phyloP scores from a whole-genome alignment of 495 filamentous ascomycete genomes.

The Penicillium lagena region DNA sequence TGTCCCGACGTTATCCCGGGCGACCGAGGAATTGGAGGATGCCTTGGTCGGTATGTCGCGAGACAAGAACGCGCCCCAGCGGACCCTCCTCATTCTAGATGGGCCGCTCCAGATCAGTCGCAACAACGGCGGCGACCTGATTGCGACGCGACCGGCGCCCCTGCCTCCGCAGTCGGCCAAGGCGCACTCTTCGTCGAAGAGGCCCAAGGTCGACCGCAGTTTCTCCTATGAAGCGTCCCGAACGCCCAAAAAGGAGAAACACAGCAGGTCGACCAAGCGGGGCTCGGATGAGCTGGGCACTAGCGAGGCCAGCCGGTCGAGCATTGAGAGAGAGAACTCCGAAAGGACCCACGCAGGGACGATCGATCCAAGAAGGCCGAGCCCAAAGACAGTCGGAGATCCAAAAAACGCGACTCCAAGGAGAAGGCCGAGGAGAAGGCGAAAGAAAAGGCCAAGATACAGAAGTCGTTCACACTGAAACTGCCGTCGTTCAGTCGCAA shows the following conservation, averaged over 20 bases:
- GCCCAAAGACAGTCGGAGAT: not conserved
- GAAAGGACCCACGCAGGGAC: not conserved
- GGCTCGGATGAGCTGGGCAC: no score
- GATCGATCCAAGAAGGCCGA: not conserved
- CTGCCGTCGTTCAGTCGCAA: conserved; percentile 11
- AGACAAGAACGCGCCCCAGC: conserved; percentile 1
- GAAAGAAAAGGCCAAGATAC: not conserved
- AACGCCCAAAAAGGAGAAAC: conserved; percentile 1
- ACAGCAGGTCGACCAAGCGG: not conserved
- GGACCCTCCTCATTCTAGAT: conserved; percentile 16
- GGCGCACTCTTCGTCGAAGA: conserved; percentile 7
- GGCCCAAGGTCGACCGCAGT: no score
- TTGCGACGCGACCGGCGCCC: conserved; percentile 31
- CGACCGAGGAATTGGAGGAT: conserved; percentile 28
- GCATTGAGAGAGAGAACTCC: not conserved
- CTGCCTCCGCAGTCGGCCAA: conserved; percentile 20
- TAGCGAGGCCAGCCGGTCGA: no score
- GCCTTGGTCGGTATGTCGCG: conserved; percentile 19
- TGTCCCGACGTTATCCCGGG: conserved; percentile 20
- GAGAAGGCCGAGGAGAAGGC: not conserved
- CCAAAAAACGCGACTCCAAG: conserved; percentile 1
- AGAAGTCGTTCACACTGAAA: conserved; percentile 12
- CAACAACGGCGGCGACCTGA: conserved; percentile 31
- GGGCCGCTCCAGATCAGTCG: conserved; percentile 32
- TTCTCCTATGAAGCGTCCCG: no score